phyloP scores from a whole-genome alignment of 164 flowering plant species.

The Taxillus chinensis region DNA sequence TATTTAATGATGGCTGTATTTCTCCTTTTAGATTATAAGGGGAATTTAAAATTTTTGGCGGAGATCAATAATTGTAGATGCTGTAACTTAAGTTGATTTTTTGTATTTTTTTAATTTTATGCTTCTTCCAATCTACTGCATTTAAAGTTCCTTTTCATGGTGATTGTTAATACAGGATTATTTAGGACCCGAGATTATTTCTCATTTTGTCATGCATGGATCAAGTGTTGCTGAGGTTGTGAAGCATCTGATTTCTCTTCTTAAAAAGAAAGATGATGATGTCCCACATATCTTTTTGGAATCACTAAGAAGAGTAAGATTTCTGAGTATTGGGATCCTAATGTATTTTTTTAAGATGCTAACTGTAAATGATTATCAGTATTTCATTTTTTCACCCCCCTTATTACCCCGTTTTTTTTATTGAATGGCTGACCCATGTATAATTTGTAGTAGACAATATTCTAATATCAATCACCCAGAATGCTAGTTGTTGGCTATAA shows the following conservation, averaged over 20 bases:
- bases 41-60: no score
- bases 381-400: no score
- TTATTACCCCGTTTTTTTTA: no score
- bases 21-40: no score
- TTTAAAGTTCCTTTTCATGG: background rate
- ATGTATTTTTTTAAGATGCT: background rate
- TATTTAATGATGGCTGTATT: background rate
- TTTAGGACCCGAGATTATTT: constrained; percentile 81
- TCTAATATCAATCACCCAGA: no score
- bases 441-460: no score
- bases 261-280: constrained; percentile 61
- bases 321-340: background rate
- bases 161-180: constrained; percentile 53
- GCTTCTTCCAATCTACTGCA: background rate
- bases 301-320: constrained; percentile 71
- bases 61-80: no score
- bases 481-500: no score
- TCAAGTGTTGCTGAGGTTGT: constrained; percentile 69
- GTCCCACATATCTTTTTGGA: constrained; percentile 53
- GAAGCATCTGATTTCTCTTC: constrained; percentile 58
- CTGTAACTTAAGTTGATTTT: no score
- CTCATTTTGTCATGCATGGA: constrained; percentile 87
- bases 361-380: background rate
- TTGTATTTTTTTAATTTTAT: background rate
- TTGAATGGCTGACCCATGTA: no score